phyloP scores from a whole-genome alignment of 2,329 filamentous ascomycete species.

The Stachybotrys chartarum region DNA sequence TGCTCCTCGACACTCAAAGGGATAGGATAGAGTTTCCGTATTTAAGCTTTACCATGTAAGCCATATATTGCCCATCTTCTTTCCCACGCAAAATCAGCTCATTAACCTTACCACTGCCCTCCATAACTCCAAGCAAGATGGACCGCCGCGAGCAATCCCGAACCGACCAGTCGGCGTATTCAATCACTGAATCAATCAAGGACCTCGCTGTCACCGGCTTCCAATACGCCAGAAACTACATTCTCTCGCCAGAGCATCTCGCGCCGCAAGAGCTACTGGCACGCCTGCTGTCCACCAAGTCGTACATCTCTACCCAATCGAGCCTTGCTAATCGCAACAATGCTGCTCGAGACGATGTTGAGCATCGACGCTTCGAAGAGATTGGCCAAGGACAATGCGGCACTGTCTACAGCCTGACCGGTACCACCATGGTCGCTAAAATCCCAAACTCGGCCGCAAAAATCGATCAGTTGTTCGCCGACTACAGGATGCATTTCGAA shows the following conservation, averaged over 20 bases:
- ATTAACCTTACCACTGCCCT: too few species aligned
- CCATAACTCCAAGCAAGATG: too few species aligned
- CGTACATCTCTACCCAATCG: neutral
- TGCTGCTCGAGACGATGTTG: neutral
- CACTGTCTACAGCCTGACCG: constrained; percentile 2
- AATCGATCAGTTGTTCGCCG: neutral
- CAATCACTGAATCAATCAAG: neutral
- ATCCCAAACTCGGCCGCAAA: neutral
- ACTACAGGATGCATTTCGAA: neutral
- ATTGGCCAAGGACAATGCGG: constrained; percentile 4
- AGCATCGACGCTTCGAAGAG: neutral
- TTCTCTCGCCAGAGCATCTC: neutral
- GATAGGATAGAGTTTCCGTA: too few species aligned
- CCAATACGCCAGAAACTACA: neutral
- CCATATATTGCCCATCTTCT: too few species aligned
- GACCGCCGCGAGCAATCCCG: neutral
- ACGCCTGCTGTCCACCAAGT: neutral
- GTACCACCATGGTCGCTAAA: neutral
- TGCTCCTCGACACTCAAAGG: too few species aligned
- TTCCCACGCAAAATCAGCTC: too few species aligned
- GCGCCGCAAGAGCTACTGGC: neutral
- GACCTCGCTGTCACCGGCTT: neutral
- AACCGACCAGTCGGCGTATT: neutral
- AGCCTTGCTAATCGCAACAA: neutral
- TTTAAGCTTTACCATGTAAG: too few species aligned